Conservation (phyloP, 768 basidiomycete species). For the Trametes sanguinea region DNA sequence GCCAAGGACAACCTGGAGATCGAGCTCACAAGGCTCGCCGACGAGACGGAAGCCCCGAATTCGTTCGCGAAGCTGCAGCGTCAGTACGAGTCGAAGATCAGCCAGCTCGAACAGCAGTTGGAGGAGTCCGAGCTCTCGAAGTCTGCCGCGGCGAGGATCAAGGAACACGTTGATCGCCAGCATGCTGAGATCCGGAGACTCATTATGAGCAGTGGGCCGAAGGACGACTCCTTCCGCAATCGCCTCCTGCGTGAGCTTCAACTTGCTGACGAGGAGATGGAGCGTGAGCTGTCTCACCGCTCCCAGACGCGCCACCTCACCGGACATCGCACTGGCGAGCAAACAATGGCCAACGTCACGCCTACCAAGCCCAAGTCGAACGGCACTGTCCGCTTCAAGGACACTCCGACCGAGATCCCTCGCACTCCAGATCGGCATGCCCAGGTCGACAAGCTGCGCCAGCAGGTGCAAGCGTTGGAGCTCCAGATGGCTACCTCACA, state of each 20-base stretch:
- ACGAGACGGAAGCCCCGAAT: constrained; percentile 53
- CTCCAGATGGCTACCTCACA: constrained; percentile 69
- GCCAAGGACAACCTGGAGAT: constrained; percentile 68
- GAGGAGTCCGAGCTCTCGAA: constrained; percentile 56
- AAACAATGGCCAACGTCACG: constrained; percentile 43
- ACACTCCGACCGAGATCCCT: constrained; percentile 38
- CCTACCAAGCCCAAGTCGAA: constrained; percentile 47
- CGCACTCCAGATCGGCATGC: constrained; percentile 46
- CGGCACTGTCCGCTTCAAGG: constrained; percentile 39
- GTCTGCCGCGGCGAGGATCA: constrained; percentile 53
- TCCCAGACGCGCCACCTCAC: constrained; percentile 26
- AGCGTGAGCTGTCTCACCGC: constrained; percentile 50
- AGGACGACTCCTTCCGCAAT: constrained; percentile 62
- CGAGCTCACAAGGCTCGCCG: constrained; percentile 66
- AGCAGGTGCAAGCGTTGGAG: constrained; percentile 68
- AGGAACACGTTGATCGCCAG: constrained; percentile 63
- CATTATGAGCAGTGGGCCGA: constrained; percentile 55
- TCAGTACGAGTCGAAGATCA: constrained; percentile 63
- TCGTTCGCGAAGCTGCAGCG: constrained; percentile 62
- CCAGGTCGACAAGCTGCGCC: constrained; percentile 52
- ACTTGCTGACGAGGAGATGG: constrained; percentile 57
- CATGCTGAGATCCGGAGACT: constrained; percentile 74
- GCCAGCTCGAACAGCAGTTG: constrained; percentile 61
- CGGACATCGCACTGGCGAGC: constrained; percentile 26
- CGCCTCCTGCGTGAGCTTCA: constrained; percentile 65